Evolutionary conservation across 202 grass and related monocot species (phyloP).

Genomic region (Panicum hallii): DNA sequence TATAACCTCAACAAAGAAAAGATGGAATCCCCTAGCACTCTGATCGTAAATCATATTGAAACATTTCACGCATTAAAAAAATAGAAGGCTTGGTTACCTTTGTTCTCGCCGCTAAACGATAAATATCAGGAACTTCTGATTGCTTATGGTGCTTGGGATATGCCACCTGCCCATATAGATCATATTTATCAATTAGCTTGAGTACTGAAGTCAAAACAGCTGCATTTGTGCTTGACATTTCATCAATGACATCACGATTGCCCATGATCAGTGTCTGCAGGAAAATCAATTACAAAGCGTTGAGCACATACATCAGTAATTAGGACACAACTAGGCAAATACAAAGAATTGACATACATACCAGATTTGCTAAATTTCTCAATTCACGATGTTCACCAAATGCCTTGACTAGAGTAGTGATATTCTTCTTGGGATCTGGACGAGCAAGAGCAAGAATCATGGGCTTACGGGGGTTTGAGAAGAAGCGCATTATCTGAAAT

Average conservation of each 20-base stretch:
- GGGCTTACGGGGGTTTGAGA: conserved; percentile 86
- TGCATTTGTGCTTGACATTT: conserved; percentile 81
- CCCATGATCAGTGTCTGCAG: conserved; percentile 91
- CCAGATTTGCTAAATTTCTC: conserved; percentile 90
- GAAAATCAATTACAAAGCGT: conserved; percentile 24
- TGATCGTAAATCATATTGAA: conserved; percentile 24
- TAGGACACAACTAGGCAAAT: conserved; percentile 12
- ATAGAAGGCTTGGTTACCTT: conserved; percentile 52
- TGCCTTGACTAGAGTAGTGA: conserved; percentile 80
- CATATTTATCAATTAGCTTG: conserved; percentile 88
- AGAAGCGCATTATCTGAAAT: conserved; percentile 88
- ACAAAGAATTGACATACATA: conserved; percentile 44
- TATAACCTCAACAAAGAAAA: conserved; percentile 18
- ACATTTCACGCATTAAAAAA: conserved; percentile 28
- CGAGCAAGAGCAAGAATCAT: conserved; percentile 86
- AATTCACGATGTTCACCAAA: conserved; percentile 81
- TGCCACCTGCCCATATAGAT: conserved; percentile 86
- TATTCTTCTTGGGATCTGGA: conserved; percentile 90
- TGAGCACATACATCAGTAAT: conserved; percentile 14
- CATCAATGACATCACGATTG: conserved; percentile 87
- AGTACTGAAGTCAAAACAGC: conserved; percentile 73
- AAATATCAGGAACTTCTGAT: conserved; percentile 89
- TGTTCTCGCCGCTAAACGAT: conserved; percentile 80
- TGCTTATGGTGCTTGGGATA: conserved; percentile 96
- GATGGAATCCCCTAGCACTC: conserved; percentile 7